Evolutionary conservation across 2,329 filamentous ascomycete species (phyloP), one percentile per base, ranked within the genome.

Genomic region (Didymella keratinophila): DNA sequence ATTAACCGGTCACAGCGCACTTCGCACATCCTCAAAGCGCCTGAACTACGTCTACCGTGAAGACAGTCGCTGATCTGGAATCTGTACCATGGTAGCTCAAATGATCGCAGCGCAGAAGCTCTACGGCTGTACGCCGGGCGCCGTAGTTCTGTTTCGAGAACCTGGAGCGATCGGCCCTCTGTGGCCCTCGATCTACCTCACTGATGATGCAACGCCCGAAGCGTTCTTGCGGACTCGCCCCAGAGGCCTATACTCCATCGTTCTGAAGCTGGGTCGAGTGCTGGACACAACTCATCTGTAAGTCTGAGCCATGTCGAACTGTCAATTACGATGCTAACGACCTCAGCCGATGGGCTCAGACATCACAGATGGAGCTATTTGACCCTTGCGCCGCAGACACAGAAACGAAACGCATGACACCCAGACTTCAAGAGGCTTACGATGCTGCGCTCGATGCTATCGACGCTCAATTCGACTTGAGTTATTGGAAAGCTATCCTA

Each of bases 281-380:
- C 0, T 32, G 2, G 27, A 44, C 14, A 8, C 14, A 5, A 25
- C 10, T 2, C 30, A 52, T 12, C 37, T 49, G 44, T 49, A 47
- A 42, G 27, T 39, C 21, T 21, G 11, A 18, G 9, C 5, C 5
- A n/a, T 11, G 30, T 3, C 37, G 9, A 21, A 3, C 3, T 3
- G n/a, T 41, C 2, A 36, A 20, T 4, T 1, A 20, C 1, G 7
- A 44, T 42, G 25, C 58, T 65, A 42, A 66, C n/a, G 2, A 5
- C 2, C 4, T 11, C 47, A 74, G 71, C 18, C 60, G 59, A 7
- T 74, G 70, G 66, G 68, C 65, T 7, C 23, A 27, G 4, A 37
- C 60, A 9, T 42, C 41, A 2, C 63, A 70, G 2, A 47, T 70
- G 21, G 27, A 51, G 18, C 50, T 58, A 2, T 71, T 51, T n/a